Evolutionary conservation across 768 basidiomycete species (phyloP).

Genomic region (Candolleomyces eurysporus): DNA sequence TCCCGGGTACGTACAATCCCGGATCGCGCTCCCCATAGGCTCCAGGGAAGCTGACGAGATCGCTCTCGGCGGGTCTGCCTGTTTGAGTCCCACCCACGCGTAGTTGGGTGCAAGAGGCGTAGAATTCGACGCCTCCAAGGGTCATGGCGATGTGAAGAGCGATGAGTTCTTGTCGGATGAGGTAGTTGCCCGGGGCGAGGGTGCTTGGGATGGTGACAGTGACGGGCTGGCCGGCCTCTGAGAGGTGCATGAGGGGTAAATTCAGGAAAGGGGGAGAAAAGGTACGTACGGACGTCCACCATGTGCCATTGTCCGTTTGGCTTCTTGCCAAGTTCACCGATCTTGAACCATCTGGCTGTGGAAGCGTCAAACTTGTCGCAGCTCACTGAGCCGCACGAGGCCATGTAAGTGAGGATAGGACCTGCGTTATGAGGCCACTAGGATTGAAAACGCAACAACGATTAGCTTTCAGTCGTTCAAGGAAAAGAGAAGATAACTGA

Average conservation of each 20-base stretch:
- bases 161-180: constrained; percentile 76
- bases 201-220: constrained; percentile 44
- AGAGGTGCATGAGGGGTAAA: constrained; percentile 2
- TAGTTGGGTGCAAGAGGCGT: constrained; percentile 64
- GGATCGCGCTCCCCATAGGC: constrained; percentile 51
- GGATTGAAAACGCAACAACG: not conserved
- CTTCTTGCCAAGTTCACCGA: constrained; percentile 48
- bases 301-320: constrained; percentile 48
- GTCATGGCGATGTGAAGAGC: constrained; percentile 60
- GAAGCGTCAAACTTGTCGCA: constrained; percentile 61
- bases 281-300: constrained; percentile 40
- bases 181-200: constrained; percentile 64
- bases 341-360: constrained; percentile 73
- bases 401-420: constrained; percentile 74
- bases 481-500: constrained; percentile 13
- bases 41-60: constrained; percentile 65
- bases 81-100: constrained; percentile 50
- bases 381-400: constrained; percentile 52
- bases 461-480: not conserved
- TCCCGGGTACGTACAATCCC: not conserved
- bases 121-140: constrained; percentile 73
- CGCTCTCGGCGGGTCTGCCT: constrained; percentile 39
- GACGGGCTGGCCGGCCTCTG: constrained; percentile 35
- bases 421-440: constrained; percentile 58
- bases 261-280: not conserved